Evolutionary conservation across 345 rosid species (phyloP).

Genomic region (Clarkia xantiana): DNA sequence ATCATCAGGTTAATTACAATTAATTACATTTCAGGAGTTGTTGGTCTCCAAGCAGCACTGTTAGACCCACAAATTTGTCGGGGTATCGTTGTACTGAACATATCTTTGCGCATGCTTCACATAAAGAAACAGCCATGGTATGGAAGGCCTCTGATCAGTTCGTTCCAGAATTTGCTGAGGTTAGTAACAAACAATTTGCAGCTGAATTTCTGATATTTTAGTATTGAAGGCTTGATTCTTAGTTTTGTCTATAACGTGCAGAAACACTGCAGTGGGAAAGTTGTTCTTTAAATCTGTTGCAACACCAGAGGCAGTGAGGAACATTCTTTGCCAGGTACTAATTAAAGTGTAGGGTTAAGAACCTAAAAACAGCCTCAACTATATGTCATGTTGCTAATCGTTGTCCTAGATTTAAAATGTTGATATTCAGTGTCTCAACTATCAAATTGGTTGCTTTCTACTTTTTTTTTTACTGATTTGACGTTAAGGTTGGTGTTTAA

Average conservation of each 20-base stretch:
- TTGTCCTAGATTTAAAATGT: too few relatives aligned
- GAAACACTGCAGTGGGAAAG: conserved; percentile 64
- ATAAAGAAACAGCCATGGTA: conserved; percentile 65
- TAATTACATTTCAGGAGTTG: conserved; percentile 39
- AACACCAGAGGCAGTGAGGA: conserved; percentile 46
- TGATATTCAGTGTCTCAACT: too few relatives aligned
- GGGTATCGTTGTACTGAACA: conserved; percentile 58
- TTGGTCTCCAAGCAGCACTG: conserved; percentile 90
- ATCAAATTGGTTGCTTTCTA: too few relatives aligned
- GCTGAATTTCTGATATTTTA: not conserved
- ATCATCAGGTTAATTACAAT: not conserved
- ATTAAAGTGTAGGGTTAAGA: too few relatives aligned
- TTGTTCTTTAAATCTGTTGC: conserved; percentile 58
- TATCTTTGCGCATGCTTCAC: conserved; percentile 84
- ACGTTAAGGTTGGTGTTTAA: too few relatives aligned
- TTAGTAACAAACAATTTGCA: conserved; percentile 3
- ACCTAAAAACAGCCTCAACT: too few relatives aligned
- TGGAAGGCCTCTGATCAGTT: conserved; percentile 62
- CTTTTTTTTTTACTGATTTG: too few relatives aligned
- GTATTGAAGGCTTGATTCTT: not conserved
- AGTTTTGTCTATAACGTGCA: conserved; percentile 7
- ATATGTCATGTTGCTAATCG: too few relatives aligned
- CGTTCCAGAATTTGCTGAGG: conserved; percentile 81
- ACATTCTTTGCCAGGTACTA: conserved; percentile 75
- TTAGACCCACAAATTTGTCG: conserved; percentile 45